A percentile compares a stretch with the other conserved stretches of the same genome.
Conservation (phyloP, 495 filamentous ascomycete genomes). For the Tuber umbilicatum region DNA sequence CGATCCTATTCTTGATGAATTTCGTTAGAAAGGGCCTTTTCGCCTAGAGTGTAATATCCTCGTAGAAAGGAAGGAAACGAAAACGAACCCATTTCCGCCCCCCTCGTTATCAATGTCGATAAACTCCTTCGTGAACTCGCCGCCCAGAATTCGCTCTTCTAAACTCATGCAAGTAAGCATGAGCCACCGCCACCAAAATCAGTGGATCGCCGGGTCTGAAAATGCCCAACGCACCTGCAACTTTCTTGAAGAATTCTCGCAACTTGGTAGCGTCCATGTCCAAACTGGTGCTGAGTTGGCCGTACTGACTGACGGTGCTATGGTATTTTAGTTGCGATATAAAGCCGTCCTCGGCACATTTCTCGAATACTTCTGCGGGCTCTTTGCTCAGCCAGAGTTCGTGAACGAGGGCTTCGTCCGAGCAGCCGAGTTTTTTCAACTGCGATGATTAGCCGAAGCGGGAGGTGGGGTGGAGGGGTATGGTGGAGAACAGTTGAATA, state of each 20-base stretch:
- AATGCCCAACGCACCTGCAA: conserved; percentile 8
- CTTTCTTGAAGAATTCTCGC: conserved; percentile 21
- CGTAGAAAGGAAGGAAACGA: not conserved
- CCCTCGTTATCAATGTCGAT: conserved; percentile 16
- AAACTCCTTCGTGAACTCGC: conserved; percentile 21
- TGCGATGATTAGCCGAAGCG: not conserved
- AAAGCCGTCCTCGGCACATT: conserved; percentile 21
- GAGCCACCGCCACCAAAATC: not conserved
- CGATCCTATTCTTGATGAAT: conserved; percentile 1
- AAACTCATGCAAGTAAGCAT: not conserved
- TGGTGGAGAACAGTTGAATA: conserved; percentile 17
- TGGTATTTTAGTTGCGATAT: conserved; percentile 20
- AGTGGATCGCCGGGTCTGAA: not conserved
- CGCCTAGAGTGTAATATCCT: no score
- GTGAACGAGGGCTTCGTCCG: conserved; percentile 20
- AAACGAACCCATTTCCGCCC: conserved; percentile 16
- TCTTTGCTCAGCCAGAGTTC: conserved; percentile 25
- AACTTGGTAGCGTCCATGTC: conserved; percentile 12
- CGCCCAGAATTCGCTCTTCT: conserved; percentile 19
- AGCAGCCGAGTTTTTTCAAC: conserved; percentile 21
- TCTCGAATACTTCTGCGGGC: conserved; percentile 24
- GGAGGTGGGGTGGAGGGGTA: not conserved
- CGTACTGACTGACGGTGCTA: conserved; percentile 18
- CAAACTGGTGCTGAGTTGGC: conserved; percentile 18
- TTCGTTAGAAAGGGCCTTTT: not conserved